Evolutionary conservation across 805 yeast species (phyloP).

Genomic region (Yarrowia alimentaria): DNA sequence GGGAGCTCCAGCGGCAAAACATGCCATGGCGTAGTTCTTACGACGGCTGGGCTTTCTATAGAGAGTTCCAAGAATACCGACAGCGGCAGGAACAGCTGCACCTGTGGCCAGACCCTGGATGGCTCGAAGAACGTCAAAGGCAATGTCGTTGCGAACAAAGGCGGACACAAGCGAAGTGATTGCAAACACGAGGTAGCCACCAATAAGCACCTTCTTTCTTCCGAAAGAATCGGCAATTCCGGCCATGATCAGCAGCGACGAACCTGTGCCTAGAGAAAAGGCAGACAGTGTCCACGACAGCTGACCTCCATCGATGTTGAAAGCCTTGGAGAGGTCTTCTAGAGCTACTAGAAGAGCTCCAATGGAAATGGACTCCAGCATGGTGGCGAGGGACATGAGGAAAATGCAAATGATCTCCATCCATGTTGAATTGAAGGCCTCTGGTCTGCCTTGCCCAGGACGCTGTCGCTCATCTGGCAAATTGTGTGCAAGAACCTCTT

Average conservation of each 20-base stretch:
- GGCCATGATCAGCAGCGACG: conserved; percentile 47
- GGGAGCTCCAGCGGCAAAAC: conserved; percentile 50
- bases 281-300: conserved; percentile 48
- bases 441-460: conserved; percentile 10
- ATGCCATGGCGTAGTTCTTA: conserved; percentile 47
- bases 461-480: no score
- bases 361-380: conserved; percentile 43
- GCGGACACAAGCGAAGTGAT: conserved; percentile 37
- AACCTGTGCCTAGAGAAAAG: conserved; percentile 46
- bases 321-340: conserved; percentile 41
- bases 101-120: conserved; percentile 48
- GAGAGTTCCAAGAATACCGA: conserved; percentile 47
- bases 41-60: conserved; percentile 43
- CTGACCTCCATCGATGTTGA: conserved; percentile 44
- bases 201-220: conserved; percentile 44
- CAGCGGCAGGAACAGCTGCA: conserved; percentile 49
- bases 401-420: conserved; percentile 41
- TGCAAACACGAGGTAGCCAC: conserved; percentile 41
- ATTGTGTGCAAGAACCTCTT: no score
- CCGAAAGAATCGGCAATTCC: conserved; percentile 51
- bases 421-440: not conserved
- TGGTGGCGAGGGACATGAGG: conserved; percentile 44
- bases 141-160: conserved; percentile 37
- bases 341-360: conserved; percentile 44
- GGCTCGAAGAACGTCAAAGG: conserved; percentile 46